Conservation (phyloP, 2,329 filamentous ascomycete genomes). For the Colletotrichum orbiculare region DNA sequence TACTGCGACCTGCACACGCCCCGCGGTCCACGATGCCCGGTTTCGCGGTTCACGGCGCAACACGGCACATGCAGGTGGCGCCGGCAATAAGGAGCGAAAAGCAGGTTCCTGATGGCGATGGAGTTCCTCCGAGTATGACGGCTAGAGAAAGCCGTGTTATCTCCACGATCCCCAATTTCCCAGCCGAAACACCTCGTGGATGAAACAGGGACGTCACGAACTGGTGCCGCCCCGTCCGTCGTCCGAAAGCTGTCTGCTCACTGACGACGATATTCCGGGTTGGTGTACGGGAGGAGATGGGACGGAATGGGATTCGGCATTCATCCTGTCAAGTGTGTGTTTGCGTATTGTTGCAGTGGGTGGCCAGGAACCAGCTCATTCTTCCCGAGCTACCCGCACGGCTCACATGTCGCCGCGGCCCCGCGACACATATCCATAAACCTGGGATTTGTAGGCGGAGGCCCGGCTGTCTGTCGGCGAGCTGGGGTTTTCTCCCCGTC, state of each 20-base stretch:
- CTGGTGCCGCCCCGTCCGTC: constrained; percentile 21
- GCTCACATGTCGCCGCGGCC: constrained; percentile 23
- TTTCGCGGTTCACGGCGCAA: constrained; percentile 18
- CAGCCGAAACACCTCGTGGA: constrained; percentile 4
- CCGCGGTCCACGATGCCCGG: constrained; percentile 14
- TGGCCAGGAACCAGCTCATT: not conserved
- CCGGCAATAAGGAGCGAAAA: no score
- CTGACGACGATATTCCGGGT: constrained; percentile 16
- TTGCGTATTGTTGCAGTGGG: not conserved
- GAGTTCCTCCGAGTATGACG: constrained; percentile 15
- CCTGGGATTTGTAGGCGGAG: constrained; percentile 1
- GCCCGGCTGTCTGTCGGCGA: constrained; percentile 13
- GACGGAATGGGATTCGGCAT: constrained; percentile 13
- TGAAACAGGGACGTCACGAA: constrained; percentile 15
- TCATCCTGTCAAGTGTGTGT: not conserved
- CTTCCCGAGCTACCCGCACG: constrained; percentile 27
- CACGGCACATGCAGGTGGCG: constrained; percentile 1
- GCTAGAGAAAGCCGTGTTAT: constrained; percentile 14
- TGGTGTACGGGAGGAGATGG: constrained; percentile 11
- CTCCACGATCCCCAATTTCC: not conserved
- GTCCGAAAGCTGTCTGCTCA: constrained; percentile 12
- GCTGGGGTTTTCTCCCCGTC: no score
- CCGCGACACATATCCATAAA: not conserved
- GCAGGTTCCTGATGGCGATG: constrained; percentile 5
- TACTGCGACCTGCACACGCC: no score